Base-by-base conservation (phyloP, 208 protist genomes). In the Crithidia mellificae region DNA sequence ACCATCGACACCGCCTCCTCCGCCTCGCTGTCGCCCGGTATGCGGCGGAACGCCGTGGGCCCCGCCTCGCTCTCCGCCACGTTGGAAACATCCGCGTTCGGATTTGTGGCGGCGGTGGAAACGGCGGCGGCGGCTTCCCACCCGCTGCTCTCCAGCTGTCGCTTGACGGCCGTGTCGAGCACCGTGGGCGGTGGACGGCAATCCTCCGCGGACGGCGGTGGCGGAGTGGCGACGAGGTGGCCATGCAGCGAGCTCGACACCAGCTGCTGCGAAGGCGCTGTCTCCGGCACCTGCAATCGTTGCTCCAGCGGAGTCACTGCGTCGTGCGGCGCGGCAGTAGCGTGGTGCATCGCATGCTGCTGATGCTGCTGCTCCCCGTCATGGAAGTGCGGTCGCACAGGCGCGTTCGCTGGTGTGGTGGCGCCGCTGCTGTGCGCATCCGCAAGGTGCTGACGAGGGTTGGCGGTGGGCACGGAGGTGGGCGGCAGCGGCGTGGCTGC, bases 391-490 rank as follows among this genome's bases (percentile, higher is more conserved):
- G n/a, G 47, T 29, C 9, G 46, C 15, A 12, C 22, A 9, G 27
- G 19, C 7, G 34, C 22, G 27, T 44, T 19, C 2, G 32, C 25
- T 15, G 41, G 4, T 46, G 41, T 17, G 19, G 30, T 41, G 57
- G 7, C 34, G 34, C 34, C 11, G 34, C 14, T 36, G 36, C 11
- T 29, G 25, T 39, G 34, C 3, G 59, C 34, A n/a, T 68, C 62
- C 4, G 19, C 49, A 27, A 75, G 54, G n/a, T 43, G 62, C 62
- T 68, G 62, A 19, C 69, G 69, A 14, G 69, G 69, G 47, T 75
- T 75, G 4, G 55, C 50, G 2, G 69, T 75, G 25, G 56, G 25
- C 46, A n/a, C 34, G 8, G 53, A 47, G 14, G 63, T 39, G n/a
- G 69, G 69, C 8, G 69, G 69, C 5, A 67, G 59, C 11, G 69